Evolutionary conservation across 352 stramenopile species (phyloP).

Genomic region (Pythium grandisporangium): DNA sequence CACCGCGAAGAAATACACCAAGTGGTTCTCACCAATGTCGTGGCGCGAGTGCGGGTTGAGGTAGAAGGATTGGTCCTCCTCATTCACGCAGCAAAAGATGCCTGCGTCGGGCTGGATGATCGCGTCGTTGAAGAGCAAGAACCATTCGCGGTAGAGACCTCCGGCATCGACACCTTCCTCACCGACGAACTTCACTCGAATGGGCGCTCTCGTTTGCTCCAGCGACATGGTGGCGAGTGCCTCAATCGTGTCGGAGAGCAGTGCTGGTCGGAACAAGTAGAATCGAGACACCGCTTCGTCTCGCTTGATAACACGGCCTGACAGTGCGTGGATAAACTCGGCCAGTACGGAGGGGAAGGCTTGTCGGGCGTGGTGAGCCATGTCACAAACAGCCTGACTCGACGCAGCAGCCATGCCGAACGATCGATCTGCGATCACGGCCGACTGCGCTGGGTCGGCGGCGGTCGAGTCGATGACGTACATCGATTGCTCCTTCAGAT

Average conservation of each 20-base stretch:
- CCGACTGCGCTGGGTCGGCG: neutral
- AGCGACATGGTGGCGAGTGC: constrained; percentile 31
- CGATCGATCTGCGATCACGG: neutral
- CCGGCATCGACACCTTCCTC: constrained; percentile 76
- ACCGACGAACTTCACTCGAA: constrained; percentile 73
- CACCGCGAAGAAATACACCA: constrained; percentile 41
- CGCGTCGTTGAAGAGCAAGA: constrained; percentile 52
- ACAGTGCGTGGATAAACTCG: constrained; percentile 3
- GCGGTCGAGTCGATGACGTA: neutral
- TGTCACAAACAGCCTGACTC: too few species aligned
- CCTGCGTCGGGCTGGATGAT: constrained; percentile 26
- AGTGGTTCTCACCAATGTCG: constrained; percentile 50
- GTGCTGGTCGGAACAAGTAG: constrained; percentile 9
- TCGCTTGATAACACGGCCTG: neutral
- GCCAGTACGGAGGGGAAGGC: constrained; percentile 8
- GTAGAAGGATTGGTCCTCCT: constrained; percentile 32
- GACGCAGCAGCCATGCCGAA: too few species aligned
- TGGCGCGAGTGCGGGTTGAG: constrained; percentile 44
- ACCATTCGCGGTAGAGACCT: constrained; percentile 77
- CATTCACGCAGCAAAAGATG: constrained; percentile 34
- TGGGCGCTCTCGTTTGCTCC: constrained; percentile 28
- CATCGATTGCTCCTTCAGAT: too few species aligned
- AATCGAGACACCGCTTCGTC: neutral
- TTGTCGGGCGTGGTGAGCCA: constrained; percentile 4
- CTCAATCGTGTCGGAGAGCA: constrained; percentile 60